phyloP scores from a whole-genome alignment of 2,329 filamentous ascomycete species.

The Corynespora cassiicola region DNA sequence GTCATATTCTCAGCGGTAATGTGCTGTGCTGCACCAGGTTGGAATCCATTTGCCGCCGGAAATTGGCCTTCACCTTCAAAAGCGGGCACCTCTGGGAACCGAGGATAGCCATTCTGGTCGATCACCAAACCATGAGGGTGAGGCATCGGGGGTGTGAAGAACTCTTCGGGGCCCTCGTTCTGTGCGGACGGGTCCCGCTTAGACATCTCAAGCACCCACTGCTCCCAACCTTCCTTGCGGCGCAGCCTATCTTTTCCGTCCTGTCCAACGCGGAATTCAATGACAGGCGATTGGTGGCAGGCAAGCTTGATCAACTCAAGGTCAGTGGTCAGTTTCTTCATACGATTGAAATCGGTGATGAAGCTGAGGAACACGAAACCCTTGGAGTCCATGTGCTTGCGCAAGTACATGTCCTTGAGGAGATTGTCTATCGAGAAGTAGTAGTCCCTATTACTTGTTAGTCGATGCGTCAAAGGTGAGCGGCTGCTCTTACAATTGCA shows the following conservation, averaged over 20 bases:
- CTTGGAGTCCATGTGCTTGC: slow-evolving; percentile 92
- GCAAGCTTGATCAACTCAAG: slow-evolving; percentile 76
- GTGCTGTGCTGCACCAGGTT: slow-evolving; percentile 24
- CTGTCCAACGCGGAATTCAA: slow-evolving; percentile 77
- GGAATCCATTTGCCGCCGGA: slow-evolving; percentile 36
- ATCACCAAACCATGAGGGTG: slow-evolving; percentile 44
- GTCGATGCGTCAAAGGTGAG: slow-evolving; percentile 7
- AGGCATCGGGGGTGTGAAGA: slow-evolving; percentile 49
- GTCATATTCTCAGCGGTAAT: slow-evolving; percentile 18
- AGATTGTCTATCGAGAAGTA: slow-evolving; percentile 98
- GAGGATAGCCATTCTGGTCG: slow-evolving; percentile 35
- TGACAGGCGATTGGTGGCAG: slow-evolving; percentile 72
- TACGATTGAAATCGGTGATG: slow-evolving; percentile 85
- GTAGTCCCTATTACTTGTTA: slow-evolving; percentile 73
- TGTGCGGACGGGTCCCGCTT: slow-evolving; percentile 77
- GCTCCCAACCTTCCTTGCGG: slow-evolving; percentile 75
- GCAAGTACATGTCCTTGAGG: slow-evolving; percentile 88
- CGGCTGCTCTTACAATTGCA: slow-evolving; percentile 59
- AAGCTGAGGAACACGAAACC: slow-evolving; percentile 85
- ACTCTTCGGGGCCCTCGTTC: slow-evolving; percentile 69
- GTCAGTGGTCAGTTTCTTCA: slow-evolving; percentile 75
- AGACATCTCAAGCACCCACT: slow-evolving; percentile 76
- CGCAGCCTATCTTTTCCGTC: slow-evolving; percentile 83
- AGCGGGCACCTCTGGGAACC: slow-evolving; percentile 34
- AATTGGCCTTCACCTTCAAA: slow-evolving; percentile 31